Conservation (phyloP, 768 basidiomycete species). For the Boletus pseudopeckii region DNA sequence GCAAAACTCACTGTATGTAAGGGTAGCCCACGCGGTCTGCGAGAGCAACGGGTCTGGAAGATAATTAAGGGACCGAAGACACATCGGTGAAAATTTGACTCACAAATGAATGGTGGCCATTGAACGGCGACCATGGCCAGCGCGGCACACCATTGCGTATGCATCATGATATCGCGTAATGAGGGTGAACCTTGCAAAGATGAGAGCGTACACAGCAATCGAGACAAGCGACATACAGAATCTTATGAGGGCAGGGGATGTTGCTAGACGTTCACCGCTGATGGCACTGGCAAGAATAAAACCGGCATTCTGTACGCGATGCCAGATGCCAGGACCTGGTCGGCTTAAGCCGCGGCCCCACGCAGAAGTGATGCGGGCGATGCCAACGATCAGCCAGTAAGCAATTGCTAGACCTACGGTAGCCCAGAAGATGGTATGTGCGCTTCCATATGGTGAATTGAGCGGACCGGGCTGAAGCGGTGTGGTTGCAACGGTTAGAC, state of each 20-base stretch:
- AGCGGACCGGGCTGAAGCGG: slow-evolving; percentile 61
- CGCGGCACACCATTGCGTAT: slow-evolving; percentile 88
- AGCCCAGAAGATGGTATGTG: slow-evolving; percentile 66
- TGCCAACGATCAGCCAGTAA: slow-evolving; percentile 81
- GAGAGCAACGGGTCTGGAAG: slow-evolving; percentile 80
- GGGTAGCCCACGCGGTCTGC: slow-evolving; percentile 85
- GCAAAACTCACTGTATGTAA: slow-evolving; percentile 59
- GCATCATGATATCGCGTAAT: slow-evolving; percentile 86
- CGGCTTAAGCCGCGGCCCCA: slow-evolving; percentile 69
- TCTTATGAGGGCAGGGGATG: slow-evolving; percentile 80
- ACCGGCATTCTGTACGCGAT: slow-evolving; percentile 75
- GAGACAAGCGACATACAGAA: slow-evolving; percentile 60
- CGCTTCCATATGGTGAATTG: slow-evolving; percentile 60
- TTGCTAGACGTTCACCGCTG: slow-evolving; percentile 84
- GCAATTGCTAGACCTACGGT: slow-evolving; percentile 70
- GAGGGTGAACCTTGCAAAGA: slow-evolving; percentile 75
- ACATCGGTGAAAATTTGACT: slow-evolving; percentile 27
- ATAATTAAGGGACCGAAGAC: slow-evolving; percentile 15
- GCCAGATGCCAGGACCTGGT: slow-evolving; percentile 60
- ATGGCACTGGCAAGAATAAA: slow-evolving; percentile 90
- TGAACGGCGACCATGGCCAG: slow-evolving; percentile 92
- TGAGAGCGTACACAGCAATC: slow-evolving; percentile 13
- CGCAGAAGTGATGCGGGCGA: slow-evolving; percentile 78
- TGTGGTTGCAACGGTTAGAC: slow-evolving; percentile 74
- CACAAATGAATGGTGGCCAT: slow-evolving; percentile 92